phyloP scores from a whole-genome alignment of 441 rosid genomes.

The Dalechampia spathulata region DNA sequence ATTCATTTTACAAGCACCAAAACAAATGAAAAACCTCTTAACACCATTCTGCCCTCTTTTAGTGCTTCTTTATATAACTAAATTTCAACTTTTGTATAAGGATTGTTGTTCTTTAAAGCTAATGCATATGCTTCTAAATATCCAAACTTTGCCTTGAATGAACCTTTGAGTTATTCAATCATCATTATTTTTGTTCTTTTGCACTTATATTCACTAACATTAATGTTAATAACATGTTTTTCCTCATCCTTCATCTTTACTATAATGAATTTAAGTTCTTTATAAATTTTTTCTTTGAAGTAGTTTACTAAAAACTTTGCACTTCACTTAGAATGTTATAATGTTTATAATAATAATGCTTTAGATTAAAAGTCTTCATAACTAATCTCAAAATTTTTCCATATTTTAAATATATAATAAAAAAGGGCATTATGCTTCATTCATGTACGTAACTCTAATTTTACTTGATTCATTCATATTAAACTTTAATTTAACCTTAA shows the following conservation, averaged over 20 bases:
- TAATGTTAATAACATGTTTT: background rate
- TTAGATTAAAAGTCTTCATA: background rate
- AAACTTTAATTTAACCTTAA: background rate
- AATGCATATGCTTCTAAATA: background rate
- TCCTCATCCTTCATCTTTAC: background rate
- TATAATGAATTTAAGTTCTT: background rate
- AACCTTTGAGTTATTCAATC: background rate
- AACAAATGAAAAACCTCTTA: background rate
- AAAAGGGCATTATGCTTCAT: background rate
- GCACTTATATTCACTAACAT: background rate
- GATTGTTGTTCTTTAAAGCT: background rate
- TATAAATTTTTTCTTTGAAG: no score
- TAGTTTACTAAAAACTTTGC: background rate
- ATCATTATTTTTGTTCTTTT: background rate
- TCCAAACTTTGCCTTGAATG: background rate
- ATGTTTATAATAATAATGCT: background rate
- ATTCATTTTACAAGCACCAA: no score
- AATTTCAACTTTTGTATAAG: background rate
- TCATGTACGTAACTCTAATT: background rate
- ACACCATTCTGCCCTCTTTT: background rate
- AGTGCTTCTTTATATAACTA: background rate
- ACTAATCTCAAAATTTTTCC: background rate
- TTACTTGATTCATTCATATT: background rate
- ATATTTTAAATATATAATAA: background rate
- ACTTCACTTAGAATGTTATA: background rate